Evolutionary conservation across 2,329 filamentous ascomycete species (phyloP), one percentile per base, ranked within the genome.

Genomic region (Beauveria brongniartii): DNA sequence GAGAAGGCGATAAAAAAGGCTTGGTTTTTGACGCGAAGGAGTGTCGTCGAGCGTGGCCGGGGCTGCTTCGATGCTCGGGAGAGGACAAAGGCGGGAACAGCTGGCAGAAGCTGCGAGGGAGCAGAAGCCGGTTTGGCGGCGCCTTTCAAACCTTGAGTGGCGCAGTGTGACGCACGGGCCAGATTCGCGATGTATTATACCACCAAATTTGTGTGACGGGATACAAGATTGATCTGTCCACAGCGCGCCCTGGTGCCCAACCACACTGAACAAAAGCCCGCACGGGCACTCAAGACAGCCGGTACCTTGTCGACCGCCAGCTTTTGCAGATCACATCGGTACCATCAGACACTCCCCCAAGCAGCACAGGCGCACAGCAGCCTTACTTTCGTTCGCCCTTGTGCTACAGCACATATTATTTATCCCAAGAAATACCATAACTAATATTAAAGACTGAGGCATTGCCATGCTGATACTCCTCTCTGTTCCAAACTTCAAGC

Each of bases 61-160:
- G 51, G 50, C 37, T 28, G 41, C 37, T 44, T 20, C 34, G 30
- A n/a, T 51, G 41, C 37, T 40, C 12, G 51, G 41, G 40, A 26
- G 26, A 20, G 5, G n/a, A 40, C 6, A 12, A 48, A 48, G 57
- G 58, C 48, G 56, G 48, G 52, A 34, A 53, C 47, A 43, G 44
- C 44, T 26, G 51, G 59, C 44, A 55, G 40, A 61, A 50, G 52
- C 44, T 44, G 48, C 24, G 44, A 60, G 50, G 58, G 50, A 28
- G 51, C 28, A n/a, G 5, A 46, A 44, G 12, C 47, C 22, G 34
- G 55, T 18, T 28, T 58, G 46, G 46, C 28, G 28, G 34, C 41
- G 46, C 44, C 18, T 59, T 14, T 34, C 30, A 24, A 55, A 55
- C n/a, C 22, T 54, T 54, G 26, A 37, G 24, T 24, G 14, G 18